Evolutionary conservation across 306 rosid species (phyloP), one percentile per base, ranked within the genome.

Genomic region (Quillaja saponaria): DNA sequence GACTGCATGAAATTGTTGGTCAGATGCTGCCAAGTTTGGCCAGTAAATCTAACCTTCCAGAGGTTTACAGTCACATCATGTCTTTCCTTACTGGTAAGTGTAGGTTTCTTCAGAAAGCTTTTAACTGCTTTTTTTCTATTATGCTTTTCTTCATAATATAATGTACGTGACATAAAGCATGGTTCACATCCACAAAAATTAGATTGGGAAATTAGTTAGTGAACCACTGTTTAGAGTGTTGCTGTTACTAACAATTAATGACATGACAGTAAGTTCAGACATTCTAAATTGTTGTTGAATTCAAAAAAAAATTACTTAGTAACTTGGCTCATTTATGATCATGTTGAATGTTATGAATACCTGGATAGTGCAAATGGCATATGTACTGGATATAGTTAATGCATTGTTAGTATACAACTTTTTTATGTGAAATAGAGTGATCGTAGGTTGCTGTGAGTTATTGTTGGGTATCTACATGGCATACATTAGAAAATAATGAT

Each of bases 31-130:
- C 64, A 31, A 87, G 99, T 79, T 74, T 89, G 85, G 72, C 71
- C 39, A 79, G 69, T 58, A 92, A 89, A 81, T 80, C 89, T 6
- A 75, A 75, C 66, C 82, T 83, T 68, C 82, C 84, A 8, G 99
- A 89, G 41, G 95, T 92, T 71, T 76, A 76, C 75, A 58, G 73
- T 71, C 80, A 64, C 68, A 83, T 92, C 79, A 86, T 92, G 91
- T 78, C 91, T 69, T 89, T 89, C 76, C 78, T 92, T 38, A 54
- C 65, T 9, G 87, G 99, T 92, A 72, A 80, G 85, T 55, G 42
- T 35, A 18, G 61, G 28, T 55, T 55, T 60, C 64, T 63, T 59
- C 7, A 13, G 20, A 49, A 58, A 33, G 33, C 10, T 39, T 39
- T 8, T 61, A 41, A 58, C 35, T 19, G 52, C 45, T 58, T 63